Percentiles rank a stretch among this genome's conserved stretches.
These are phyloP conservation scores for Hippophae rhamnoides DNA, from an alignment of 306 rosid species.

Conservation along the genomic window DNA sequence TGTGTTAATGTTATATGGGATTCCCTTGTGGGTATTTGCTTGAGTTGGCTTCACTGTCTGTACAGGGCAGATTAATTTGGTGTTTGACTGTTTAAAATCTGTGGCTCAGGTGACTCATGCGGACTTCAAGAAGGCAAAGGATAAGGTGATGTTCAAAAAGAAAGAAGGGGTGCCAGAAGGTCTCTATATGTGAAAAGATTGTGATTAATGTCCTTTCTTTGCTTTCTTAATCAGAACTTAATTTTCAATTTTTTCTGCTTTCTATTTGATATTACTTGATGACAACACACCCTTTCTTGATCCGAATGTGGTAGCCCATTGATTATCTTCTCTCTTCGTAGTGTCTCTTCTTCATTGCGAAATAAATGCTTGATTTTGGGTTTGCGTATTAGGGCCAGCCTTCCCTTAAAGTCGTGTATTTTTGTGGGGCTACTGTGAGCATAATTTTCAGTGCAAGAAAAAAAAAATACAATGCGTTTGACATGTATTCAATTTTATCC, in stretches of 20 bases:
- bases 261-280: constrained; percentile 1
- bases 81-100: constrained; percentile 4
- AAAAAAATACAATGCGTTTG: too few relatives aligned
- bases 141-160: constrained; percentile 98
- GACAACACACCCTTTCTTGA: neutral
- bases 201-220: constrained; percentile 9
- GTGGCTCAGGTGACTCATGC: constrained; percentile 70
- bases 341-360: too few relatives aligned
- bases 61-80: neutral
- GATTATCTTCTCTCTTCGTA: neutral
- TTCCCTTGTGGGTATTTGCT: neutral
- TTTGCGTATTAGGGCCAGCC: too few relatives aligned
- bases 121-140: constrained; percentile 96
- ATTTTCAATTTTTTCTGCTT: constrained; percentile 4
- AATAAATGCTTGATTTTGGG: too few relatives aligned
- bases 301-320: neutral
- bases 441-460: too few relatives aligned
- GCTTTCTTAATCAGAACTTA: constrained; percentile 5
- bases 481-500: too few relatives aligned
- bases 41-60: neutral
- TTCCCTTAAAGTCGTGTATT: too few relatives aligned
- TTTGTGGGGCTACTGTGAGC: too few relatives aligned
- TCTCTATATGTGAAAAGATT: constrained; percentile 66
- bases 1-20: too few relatives aligned
- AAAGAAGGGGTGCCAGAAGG: constrained; percentile 99